Conservation (phyloP, 805 yeast genomes). For the Kockiozyma suomiensis region DNA sequence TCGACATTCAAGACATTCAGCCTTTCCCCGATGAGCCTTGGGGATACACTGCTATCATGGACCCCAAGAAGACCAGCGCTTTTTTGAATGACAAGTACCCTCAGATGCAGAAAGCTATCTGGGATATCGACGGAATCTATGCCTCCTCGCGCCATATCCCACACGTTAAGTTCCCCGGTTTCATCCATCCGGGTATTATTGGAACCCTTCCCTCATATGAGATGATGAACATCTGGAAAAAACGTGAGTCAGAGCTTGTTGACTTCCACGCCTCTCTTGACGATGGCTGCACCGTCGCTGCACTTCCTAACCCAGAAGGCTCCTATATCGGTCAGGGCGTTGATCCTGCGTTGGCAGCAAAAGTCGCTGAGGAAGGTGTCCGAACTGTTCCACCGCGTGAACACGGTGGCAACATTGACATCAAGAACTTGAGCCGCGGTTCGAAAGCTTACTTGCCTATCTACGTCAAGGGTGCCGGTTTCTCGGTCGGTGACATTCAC, state of each 20-base stretch:
- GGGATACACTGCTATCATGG: constrained; percentile 58
- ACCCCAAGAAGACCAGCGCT: constrained; percentile 54
- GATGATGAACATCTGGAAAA: constrained; percentile 50
- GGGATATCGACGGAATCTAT: constrained; percentile 55
- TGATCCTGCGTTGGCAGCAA: constrained; percentile 39
- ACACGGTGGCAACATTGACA: constrained; percentile 58
- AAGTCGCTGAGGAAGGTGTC: constrained; percentile 49
- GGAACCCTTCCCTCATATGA: constrained; percentile 54
- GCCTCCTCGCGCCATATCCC: constrained; percentile 56
- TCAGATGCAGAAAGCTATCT: constrained; percentile 55
- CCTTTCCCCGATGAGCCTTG: constrained; percentile 57
- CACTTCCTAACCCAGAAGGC: constrained; percentile 46
- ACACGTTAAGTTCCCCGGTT: constrained; percentile 53
- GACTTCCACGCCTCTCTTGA: constrained; percentile 36
- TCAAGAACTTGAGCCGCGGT: constrained; percentile 53
- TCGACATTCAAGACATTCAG: constrained; percentile 55
- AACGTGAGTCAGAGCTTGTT: constrained; percentile 48
- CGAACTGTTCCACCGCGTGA: constrained; percentile 53
- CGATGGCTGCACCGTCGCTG: constrained; percentile 43
- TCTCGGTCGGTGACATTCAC: constrained; percentile 54
- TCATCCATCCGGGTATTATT: constrained; percentile 56
- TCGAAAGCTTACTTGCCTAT: constrained; percentile 54
- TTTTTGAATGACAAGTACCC: constrained; percentile 54
- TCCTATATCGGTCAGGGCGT: constrained; percentile 50
- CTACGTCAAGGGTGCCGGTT: constrained; percentile 51